Base-by-base conservation (phyloP, 345 rosid genomes). In the Salix brachista region DNA sequence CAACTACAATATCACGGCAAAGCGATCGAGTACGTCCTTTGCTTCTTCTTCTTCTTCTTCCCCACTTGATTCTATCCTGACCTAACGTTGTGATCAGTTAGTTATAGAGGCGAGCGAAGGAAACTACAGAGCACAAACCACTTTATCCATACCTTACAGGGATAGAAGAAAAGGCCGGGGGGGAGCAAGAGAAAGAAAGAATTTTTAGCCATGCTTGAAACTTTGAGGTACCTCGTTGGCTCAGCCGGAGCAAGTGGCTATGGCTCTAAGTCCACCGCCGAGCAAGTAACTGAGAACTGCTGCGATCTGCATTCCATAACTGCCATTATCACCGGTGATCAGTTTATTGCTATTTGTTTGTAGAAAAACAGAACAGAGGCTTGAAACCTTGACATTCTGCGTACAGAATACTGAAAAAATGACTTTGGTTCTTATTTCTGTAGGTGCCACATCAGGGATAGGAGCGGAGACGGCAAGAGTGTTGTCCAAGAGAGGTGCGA, bases 371-470 rank as follows among this genome's bases (percentile, higher is more conserved):
- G 25, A 10, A n/a, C 0, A 23, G 13, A 10, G 64, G 64, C 64
- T 58, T 23, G 28, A n/a, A 58, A 58, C 64, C 28, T n/a, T 4
- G 10, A 23, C 28, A 23, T 58, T 58, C 23, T 58, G 16, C 64
- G 28, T 58, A 11, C 13, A n/a, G 62, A 58, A n/a, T 23, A 25
- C 28, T 23, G 64, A 58, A 23, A 58, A 58, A 9, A 58, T 36
- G 25, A 58, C 4, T 54, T 58, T 32, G 17, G 39, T 65, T 37
- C 25, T 21, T 36, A 32, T 8, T 37, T 19, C 77, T 54, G 6
- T 61, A 94, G 98, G 99, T 19, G 97, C 97, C 14, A 95, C 99
- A 82, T 95, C 99, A 26, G 99, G 99, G 77, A 95, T 95, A 14
- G 99, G 99, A 71, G 94, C 91, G 6, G 99, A 95, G 90, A 93